phyloP scores from a whole-genome alignment of 2,329 filamentous ascomycete species.

The Penicillium sp. region DNA sequence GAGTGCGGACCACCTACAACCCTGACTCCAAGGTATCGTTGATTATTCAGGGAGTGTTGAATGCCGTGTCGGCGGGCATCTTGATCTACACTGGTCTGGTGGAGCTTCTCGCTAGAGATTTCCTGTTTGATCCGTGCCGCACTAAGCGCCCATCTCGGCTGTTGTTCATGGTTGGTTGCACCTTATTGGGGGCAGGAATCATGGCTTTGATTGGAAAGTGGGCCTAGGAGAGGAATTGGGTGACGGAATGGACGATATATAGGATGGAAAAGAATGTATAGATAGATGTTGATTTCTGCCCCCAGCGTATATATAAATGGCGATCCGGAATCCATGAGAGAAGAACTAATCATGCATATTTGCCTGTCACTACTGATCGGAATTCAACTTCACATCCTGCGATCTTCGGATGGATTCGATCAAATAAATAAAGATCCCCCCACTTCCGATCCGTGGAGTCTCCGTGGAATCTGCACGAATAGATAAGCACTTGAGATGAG shows the following conservation, averaged over 20 bases:
- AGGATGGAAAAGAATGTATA: not conserved
- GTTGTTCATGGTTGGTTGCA: slow-evolving; percentile 43
- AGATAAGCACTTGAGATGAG: too few species aligned
- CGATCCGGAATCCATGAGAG: too few species aligned
- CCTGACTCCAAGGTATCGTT: slow-evolving; percentile 42
- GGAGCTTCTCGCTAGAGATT: slow-evolving; percentile 51
- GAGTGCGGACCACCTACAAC: slow-evolving; percentile 45
- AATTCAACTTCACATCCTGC: too few species aligned
- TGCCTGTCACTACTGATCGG: too few species aligned
- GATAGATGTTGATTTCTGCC: too few species aligned
- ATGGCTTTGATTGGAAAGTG: slow-evolving; percentile 54
- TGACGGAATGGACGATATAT: not conserved
- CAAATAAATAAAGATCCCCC: too few species aligned
- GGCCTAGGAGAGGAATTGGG: slow-evolving; percentile 32
- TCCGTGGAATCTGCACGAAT: too few species aligned
- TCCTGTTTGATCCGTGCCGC: slow-evolving; percentile 46
- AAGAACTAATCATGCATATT: too few species aligned
- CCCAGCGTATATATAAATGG: too few species aligned
- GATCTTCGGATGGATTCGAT: too few species aligned
- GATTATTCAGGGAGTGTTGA: slow-evolving; percentile 48
- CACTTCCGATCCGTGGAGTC: too few species aligned
- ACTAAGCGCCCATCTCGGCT: slow-evolving; percentile 35
- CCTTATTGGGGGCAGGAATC: slow-evolving; percentile 41
- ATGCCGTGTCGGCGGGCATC: slow-evolving; percentile 51
- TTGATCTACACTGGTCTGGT: slow-evolving; percentile 52